Evolutionary conservation across 2,329 filamentous ascomycete genomes (phyloP).

Genomic region (Ceratocystiopsis minuta): DNA sequence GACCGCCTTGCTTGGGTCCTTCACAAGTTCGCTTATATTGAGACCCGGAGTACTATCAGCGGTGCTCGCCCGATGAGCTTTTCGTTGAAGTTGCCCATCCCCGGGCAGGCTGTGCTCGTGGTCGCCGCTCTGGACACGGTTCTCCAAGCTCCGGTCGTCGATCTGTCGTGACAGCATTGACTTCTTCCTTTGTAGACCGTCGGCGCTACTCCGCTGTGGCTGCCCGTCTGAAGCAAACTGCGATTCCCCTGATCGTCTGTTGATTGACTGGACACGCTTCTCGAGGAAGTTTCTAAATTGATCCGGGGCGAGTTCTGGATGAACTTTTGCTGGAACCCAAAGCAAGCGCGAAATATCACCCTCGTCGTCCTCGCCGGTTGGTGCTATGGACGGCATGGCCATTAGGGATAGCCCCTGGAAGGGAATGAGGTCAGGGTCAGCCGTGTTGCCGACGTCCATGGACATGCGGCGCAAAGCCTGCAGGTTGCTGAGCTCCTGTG

Average conservation of each 20-base stretch:
- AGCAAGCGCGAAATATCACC: constrained; percentile 76
- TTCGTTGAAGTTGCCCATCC: constrained; percentile 47
- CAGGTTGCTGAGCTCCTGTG: constrained; percentile 80
- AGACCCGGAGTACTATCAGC: constrained; percentile 45
- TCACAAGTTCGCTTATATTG: constrained; percentile 66
- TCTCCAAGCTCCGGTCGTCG: constrained; percentile 45
- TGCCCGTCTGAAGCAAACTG: constrained; percentile 36
- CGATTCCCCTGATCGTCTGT: constrained; percentile 61
- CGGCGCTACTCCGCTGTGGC: constrained; percentile 15
- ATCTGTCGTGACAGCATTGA: constrained; percentile 92
- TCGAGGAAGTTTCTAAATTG: constrained; percentile 96
- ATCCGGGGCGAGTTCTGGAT: constrained; percentile 84
- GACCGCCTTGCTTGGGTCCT: constrained; percentile 56
- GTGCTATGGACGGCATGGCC: constrained; percentile 55
- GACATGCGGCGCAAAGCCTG: constrained; percentile 84
- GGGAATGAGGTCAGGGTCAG: constrained; percentile 58
- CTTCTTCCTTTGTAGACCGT: constrained; percentile 57
- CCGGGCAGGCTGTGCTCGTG: neutral
- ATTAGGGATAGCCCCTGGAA: constrained; percentile 47
- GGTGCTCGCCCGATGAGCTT: constrained; percentile 50
- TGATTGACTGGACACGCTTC: constrained; percentile 77
- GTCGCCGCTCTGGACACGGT: constrained; percentile 11
- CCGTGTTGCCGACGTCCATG: constrained; percentile 69
- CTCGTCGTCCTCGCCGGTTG: constrained; percentile 58
- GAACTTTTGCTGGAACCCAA: constrained; percentile 88